Percentiles rank a stretch among this genome's conserved stretches.
These are phyloP conservation scores for Skeletonema grethae DNA, from an alignment of 108 stramenopile genomes.

Conservation along the genomic window DNA sequence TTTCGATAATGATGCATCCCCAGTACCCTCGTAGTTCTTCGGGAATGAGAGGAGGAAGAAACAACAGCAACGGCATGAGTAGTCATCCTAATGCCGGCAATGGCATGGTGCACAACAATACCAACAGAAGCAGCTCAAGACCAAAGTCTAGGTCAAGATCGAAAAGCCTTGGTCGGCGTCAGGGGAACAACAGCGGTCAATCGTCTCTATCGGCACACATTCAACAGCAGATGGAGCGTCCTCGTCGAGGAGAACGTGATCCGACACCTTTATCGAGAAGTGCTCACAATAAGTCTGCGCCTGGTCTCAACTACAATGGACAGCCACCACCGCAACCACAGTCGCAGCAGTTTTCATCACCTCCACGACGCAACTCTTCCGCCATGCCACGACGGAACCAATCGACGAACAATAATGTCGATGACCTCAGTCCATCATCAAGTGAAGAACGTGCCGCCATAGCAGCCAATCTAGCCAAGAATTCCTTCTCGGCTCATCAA, in stretches of 20 bases:
- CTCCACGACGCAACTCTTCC: background rate
- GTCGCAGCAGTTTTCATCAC: background rate
- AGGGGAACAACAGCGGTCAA: background rate
- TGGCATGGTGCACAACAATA: no score
- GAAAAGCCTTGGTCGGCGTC: background rate
- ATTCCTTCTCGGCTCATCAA: constrained; percentile 1
- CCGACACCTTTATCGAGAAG: background rate
- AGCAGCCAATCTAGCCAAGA: background rate
- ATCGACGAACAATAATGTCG: background rate
- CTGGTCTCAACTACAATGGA: background rate
- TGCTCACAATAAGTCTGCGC: background rate
- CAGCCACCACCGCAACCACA: no score
- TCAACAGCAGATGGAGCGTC: background rate
- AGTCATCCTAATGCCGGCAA: background rate
- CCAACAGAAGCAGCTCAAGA: background rate
- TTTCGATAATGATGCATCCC: no score
- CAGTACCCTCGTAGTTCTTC: no score
- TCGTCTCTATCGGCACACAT: constrained; percentile 2
- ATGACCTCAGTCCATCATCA: background rate
- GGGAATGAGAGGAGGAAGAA: background rate
- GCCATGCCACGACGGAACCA: background rate
- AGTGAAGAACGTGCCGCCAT: background rate
- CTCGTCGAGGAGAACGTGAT: constrained; percentile 4
- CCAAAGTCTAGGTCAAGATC: background rate
- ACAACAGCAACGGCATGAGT: background rate